Evolutionary conservation across 805 yeast species (phyloP).

Genomic region (Clavispora fructus): DNA sequence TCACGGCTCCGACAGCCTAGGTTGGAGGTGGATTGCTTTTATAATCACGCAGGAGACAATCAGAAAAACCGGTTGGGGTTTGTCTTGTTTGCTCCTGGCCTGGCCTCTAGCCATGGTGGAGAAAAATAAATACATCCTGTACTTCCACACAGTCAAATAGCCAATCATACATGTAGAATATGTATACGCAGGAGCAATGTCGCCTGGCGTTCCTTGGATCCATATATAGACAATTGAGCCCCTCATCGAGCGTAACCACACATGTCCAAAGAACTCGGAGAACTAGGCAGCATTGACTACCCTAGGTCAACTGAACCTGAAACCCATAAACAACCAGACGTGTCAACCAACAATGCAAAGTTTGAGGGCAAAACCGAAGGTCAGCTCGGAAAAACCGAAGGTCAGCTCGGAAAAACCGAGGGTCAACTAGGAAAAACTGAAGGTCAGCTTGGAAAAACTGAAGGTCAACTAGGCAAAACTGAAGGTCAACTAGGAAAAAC

Average conservation of each 20-base stretch:
- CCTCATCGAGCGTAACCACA: neutral
- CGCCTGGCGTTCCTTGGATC: neutral
- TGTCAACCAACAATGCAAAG: slow-evolving; percentile 1
- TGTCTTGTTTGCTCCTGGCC: no score
- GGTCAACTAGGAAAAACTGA: slow-evolving; percentile 3
- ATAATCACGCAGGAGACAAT: no score
- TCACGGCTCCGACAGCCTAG: no score
- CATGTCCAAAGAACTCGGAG: slow-evolving; percentile 12
- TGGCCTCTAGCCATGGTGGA: no score
- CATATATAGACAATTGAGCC: neutral
- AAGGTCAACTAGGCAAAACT: slow-evolving; percentile 5
- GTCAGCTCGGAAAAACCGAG: slow-evolving; percentile 12
- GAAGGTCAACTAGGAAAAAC: slow-evolving; percentile 8
- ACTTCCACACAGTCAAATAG: neutral
- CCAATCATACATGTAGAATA: neutral
- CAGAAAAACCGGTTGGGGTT: no score
- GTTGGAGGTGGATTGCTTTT: no score
- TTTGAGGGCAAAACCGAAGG: slow-evolving; percentile 5
- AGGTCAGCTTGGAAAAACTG: slow-evolving; percentile 3
- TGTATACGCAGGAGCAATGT: neutral
- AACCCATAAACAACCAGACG: neutral
- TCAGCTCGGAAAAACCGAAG: slow-evolving; percentile 5
- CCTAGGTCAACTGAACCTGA: neutral
- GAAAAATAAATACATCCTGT: neutral
- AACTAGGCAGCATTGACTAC: slow-evolving; percentile 2